Base-by-base conservation (phyloP, 1,284 basidiomycete species). In the Sporisorium graminicola region DNA sequence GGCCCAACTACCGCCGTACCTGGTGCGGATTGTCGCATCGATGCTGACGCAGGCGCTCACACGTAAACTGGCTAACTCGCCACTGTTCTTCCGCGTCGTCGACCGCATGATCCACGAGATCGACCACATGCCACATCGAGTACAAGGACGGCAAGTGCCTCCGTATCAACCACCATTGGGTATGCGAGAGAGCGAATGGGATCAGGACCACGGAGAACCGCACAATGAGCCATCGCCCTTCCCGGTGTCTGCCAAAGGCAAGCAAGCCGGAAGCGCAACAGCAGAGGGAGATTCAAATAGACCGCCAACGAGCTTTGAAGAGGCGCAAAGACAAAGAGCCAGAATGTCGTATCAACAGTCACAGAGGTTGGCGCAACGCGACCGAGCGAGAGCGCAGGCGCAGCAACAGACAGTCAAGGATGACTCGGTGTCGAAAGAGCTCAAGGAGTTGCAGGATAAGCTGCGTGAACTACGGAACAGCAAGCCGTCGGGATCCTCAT, bases 31-130 rank as follows among this genome's bases (percentile, higher is more conserved):
- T 13, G 76, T 78, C 20, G 66, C 78, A 3, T 51, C 77, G 9
- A 67, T 76, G 43, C 67, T 79, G 18, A 79, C 79, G 7, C 71
- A 79, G 49, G 72, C 70, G 3, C 63, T 81, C 12, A 81, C 79
- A 27, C 61, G 78, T 9, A 73, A 77, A 54, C 55, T 81, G 0
- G 74, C 75, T 40, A 54, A 65, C 42, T 80, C 78, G 14, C 79
- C 79, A 5, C 64, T 77, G 4, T 81, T 80, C 72, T 80, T 80
- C 54, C 60, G 74, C 33, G 42, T 77, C 26, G 76, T 81, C 46
- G 78, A 79, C 31, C 65, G 79, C 16, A 76, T 78, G 78, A 74
- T 81, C 31, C 79, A 81, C 66, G 79, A 81, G 27, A 71, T 76
- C 40, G 79, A 81, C 53, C 79, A 81, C 60, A 63, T 79, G 62